These are phyloP conservation scores for Pseudocercospora fuligena DNA, from an alignment of 2,329 filamentous ascomycete genomes.

Conservation along the genomic window DNA sequence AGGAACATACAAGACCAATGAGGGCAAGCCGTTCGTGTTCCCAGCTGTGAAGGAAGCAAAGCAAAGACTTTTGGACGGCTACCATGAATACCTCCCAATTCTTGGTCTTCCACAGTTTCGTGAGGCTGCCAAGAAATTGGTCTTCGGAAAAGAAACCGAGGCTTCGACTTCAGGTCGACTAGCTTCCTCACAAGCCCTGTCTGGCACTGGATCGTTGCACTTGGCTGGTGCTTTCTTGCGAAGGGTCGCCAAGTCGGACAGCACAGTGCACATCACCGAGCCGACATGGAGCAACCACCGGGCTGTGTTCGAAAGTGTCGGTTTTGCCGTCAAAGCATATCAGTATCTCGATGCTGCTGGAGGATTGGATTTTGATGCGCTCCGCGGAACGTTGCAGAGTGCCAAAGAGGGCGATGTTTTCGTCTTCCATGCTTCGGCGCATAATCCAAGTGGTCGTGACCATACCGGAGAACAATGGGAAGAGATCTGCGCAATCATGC, in stretches of 20 bases:
- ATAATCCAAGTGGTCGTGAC: conserved; percentile 97
- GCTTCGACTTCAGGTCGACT: conserved; percentile 74
- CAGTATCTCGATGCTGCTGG: conserved; percentile 98
- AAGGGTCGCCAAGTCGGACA: conserved; percentile 85
- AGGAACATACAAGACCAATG: conserved; percentile 95
- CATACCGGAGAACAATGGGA: conserved; percentile 90
- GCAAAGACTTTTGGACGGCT: conserved; percentile 79
- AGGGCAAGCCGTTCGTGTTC: conserved; percentile 96
- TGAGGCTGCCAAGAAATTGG: conserved; percentile 83
- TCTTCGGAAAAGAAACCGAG: conserved; percentile 80
- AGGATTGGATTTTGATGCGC: conserved; percentile 91
- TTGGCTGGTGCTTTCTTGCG: conserved; percentile 91
- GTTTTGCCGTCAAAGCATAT: conserved; percentile 89
- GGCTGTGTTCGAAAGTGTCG: conserved; percentile 90
- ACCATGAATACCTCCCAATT: conserved; percentile 98
- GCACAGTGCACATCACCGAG: conserved; percentile 93
- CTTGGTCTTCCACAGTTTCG: conserved; percentile 94
- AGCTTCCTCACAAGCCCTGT: conserved; percentile 95
- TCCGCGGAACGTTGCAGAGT: conserved; percentile 84
- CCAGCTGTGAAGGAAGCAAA: conserved; percentile 90
- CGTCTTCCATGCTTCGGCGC: conserved; percentile 93
- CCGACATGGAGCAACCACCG: conserved; percentile 98
- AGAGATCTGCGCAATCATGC: conserved; percentile 83
- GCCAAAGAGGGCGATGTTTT: conserved; percentile 85
- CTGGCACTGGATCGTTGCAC: conserved; percentile 91